Evolutionary conservation across 495 filamentous ascomycete genomes (phyloP), one percentile per base, ranked within the genome.

Genomic region (Massariosphaeria phaeospora): DNA sequence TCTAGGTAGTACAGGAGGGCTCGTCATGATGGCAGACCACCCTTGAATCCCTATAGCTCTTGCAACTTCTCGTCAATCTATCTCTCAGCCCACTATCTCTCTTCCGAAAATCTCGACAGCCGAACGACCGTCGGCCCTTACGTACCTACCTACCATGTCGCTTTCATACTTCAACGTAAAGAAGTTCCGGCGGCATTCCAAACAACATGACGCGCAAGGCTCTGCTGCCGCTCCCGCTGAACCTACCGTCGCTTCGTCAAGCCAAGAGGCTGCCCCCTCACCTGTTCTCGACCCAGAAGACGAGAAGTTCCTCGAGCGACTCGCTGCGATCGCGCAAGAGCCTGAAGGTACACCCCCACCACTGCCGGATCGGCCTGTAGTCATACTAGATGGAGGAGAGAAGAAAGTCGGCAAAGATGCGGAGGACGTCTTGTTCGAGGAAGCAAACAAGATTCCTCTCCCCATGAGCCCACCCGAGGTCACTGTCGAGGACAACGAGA

Each of bases 241-340:
- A 8, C 20, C 45, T 17, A 11, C 43, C 24, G 39, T 50, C 17
- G 31, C 31, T 9, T 38, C 40, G 4, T 38, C 51, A n/a, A 26
- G 48, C 55, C 56, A 59, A 59, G 64, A 57, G 50, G 26, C 60
- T 49, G 40, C 53, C 46, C 17, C 60, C 48, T 45, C 55, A 0
- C 69, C 67, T 8, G 63, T 73, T 24, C 57, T 73, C 30, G 68
- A 67, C 20, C 65, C 67, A 18, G 69, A 67, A 30, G 70, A 73
- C 44, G 64, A 71, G 55, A 35, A 62, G 50, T 70, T 71, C 50
- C 67, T 73, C 45, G 33, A 67, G 23, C 56, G 61, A 27, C 62
- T 71, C 4, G 64, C 69, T 6, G 64, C 66, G 15, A 33, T 56
- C 30, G 42, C 48, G 2, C 15, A 26, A 39, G 57, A 61, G 38